Conservation (phyloP, 2,329 filamentous ascomycete genomes). For the Phyllosticta citriasiana region DNA sequence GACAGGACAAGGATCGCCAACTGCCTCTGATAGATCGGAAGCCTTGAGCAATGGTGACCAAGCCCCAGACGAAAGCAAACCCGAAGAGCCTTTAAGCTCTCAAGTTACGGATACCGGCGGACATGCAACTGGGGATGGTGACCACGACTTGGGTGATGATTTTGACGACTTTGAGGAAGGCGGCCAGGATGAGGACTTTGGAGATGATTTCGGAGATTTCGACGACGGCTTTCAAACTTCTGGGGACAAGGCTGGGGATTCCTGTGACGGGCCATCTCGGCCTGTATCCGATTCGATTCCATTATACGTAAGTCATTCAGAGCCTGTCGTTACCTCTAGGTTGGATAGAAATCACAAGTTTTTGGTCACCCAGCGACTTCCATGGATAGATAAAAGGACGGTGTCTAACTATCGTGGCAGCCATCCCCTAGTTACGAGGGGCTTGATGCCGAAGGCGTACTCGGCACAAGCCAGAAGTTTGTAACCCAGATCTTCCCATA, state of each 20-base stretch:
- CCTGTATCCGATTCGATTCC: constrained; percentile 32
- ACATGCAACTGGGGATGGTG: constrained; percentile 45
- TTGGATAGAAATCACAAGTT: not conserved
- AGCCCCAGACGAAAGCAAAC: constrained; percentile 13
- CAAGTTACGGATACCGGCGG: constrained; percentile 28
- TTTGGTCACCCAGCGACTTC: not conserved
- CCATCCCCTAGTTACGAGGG: constrained; percentile 59
- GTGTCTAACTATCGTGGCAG: constrained; percentile 29
- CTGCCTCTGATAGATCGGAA: constrained; percentile 42
- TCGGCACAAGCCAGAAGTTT: constrained; percentile 53
- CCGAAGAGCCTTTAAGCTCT: constrained; percentile 3
- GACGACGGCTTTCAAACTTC: constrained; percentile 10
- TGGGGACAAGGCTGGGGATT: constrained; percentile 26
- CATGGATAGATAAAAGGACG: constrained; percentile 4
- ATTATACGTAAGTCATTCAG: constrained; percentile 38
- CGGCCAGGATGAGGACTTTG: constrained; percentile 41
- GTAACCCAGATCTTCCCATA: constrained; percentile 49
- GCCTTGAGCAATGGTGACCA: constrained; percentile 23
- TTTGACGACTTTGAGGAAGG: constrained; percentile 55
- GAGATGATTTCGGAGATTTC: constrained; percentile 40
- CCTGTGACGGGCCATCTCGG: constrained; percentile 29
- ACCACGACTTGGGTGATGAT: constrained; percentile 61
- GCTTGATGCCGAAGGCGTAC: constrained; percentile 50
- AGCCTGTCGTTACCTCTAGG: constrained; percentile 21
- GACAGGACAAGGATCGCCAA: constrained; percentile 52